Conservation (phyloP, 2,329 filamentous ascomycete genomes). For the Ceratocystis cacaofunesta region DNA sequence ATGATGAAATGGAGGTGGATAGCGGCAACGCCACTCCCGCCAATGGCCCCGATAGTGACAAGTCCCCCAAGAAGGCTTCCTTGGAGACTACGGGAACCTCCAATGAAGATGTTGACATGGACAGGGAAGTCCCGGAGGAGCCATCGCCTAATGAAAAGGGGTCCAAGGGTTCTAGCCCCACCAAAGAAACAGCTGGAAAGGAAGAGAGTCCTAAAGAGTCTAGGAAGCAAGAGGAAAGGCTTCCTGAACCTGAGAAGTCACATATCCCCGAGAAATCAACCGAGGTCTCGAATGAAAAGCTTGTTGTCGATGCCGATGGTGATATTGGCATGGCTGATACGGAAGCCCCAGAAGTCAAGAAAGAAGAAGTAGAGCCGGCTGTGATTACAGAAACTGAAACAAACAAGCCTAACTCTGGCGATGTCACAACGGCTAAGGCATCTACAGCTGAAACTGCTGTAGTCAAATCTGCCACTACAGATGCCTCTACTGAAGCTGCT, state of each 20-base stretch:
- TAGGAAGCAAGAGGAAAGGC: constrained; percentile 16
- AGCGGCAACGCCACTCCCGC: constrained; percentile 27
- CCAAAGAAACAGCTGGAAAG: constrained; percentile 21
- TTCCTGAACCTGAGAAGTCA: constrained; percentile 17
- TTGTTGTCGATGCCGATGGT: constrained; percentile 10
- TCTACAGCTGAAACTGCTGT: not conserved
- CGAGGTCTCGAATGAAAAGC: constrained; percentile 16
- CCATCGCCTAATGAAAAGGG: constrained; percentile 19
- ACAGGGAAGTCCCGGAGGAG: constrained; percentile 19
- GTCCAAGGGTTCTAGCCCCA: constrained; percentile 14
- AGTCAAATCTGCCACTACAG: not conserved
- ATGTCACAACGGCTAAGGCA: not conserved
- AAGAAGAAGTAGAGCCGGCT: constrained; percentile 12
- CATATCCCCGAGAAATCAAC: not conserved
- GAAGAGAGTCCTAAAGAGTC: constrained; percentile 18
- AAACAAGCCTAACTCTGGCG: not conserved
- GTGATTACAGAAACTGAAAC: not conserved
- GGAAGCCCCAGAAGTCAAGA: constrained; percentile 8
- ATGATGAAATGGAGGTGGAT: constrained; percentile 28
- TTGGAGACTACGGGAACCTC: constrained; percentile 25
- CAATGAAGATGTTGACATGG: constrained; percentile 32
- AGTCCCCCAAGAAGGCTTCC: constrained; percentile 22
- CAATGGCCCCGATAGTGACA: constrained; percentile 24
- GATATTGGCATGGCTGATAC: constrained; percentile 15
- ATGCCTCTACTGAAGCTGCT: not conserved